Base-by-base conservation (phyloP, 2,329 filamentous ascomycete species). In the Hirsutella minnesotensis region DNA sequence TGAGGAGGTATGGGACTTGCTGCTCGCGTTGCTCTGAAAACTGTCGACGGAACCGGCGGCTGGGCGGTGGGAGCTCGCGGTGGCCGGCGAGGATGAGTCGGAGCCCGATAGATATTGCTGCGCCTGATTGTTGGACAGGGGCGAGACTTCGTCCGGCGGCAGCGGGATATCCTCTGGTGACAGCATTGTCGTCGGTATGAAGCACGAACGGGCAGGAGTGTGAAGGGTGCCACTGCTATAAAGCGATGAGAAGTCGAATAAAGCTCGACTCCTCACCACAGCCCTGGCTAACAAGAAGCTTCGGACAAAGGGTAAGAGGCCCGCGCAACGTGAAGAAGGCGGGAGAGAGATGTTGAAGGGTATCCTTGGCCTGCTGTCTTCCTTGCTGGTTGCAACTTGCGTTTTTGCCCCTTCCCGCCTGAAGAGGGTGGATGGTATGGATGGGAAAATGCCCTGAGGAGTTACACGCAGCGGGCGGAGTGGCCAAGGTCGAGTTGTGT, bases 141-240 rank as follows among this genome's bases (percentile, higher is more conserved):
- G 31, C n/a, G 16, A 15, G n/a, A 31, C 7, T 18, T 41, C 39
- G 39, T 41, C 43, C 8, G 43, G 43, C 13, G 43, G 43, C 21
- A 44, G 29, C 20, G 43, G 39, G 20, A 44, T 33, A 16, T 44
- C 43, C 22, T 38, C 39, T n/a, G 43, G 43, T 39, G 35, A 39
- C 31, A 44, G 16, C 43, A 44, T 44, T 7, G 39, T 41, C 34
- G 43, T 10, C 8, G 20, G 19, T 4, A 21, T 19, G 13, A 18
- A n/a, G 31, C 21, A 15, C 30, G 3, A 21, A 13, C 20, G 5
- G 16, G 33, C 15, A 9, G 16, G 33, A 18, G 9, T 9, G 33
- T 2, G 15, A 35, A 9, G 33, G n/a, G 33, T 18, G 33, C 16
- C 9, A 16, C 33, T n/a, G 33, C 16, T 35, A 18, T 9, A 34